These are phyloP conservation scores for Colletotrichum simmondsii DNA, from an alignment of 2,329 filamentous ascomycete genomes.

Conservation along the genomic window DNA sequence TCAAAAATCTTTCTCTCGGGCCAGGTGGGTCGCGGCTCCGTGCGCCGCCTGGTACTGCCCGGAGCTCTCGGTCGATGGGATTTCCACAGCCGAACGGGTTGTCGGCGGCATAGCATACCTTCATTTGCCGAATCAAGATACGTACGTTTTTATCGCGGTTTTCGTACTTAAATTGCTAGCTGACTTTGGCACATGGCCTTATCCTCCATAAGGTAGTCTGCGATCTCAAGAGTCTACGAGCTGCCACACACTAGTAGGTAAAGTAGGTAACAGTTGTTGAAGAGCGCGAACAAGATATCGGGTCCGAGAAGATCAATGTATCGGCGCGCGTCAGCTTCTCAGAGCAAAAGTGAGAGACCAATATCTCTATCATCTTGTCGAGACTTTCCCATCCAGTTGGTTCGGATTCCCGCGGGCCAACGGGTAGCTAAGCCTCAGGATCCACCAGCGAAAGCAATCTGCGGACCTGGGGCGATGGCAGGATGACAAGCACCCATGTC, in stretches of 20 bases:
- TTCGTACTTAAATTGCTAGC: too few species aligned
- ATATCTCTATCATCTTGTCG: background rate
- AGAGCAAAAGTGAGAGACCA: too few species aligned
- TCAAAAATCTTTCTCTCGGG: background rate
- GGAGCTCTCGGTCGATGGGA: background rate
- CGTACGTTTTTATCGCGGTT: too few species aligned
- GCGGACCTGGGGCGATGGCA: background rate
- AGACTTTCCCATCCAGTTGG: background rate
- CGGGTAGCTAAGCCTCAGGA: background rate
- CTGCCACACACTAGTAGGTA: too few species aligned
- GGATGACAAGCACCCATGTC: background rate
- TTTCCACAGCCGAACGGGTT: background rate
- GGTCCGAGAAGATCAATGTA: too few species aligned
- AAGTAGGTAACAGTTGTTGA: too few species aligned
- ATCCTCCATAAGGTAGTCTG: too few species aligned
- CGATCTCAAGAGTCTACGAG: too few species aligned
- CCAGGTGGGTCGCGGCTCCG: background rate
- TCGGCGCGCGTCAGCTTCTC: too few species aligned
- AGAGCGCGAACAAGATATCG: too few species aligned
- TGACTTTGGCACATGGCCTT: too few species aligned
- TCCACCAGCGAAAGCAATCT: background rate
- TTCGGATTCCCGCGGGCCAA: background rate
- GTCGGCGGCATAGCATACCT: background rate
- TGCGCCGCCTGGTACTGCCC: background rate
- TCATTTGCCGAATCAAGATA: too few species aligned